Evolutionary conservation across 176 grass and related monocot species (phyloP).

Genomic region (Ampelocalamus luodianensis): DNA sequence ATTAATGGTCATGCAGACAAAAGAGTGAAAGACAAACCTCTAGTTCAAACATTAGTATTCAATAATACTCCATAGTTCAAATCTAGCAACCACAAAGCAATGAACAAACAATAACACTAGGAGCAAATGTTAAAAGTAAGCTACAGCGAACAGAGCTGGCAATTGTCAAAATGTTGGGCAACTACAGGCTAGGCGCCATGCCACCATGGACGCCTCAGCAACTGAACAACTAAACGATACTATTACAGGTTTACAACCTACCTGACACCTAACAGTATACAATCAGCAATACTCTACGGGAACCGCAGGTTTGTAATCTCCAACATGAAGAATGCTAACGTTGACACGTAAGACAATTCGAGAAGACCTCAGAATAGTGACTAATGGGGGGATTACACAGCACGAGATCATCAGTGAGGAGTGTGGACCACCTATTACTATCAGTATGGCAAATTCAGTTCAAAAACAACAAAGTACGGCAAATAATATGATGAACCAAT

Average conservation of each 20-base stretch:
- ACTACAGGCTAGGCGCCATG: neutral
- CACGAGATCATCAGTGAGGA: neutral
- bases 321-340: neutral
- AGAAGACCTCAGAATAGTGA: neutral
- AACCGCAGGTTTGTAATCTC: constrained; percentile 3
- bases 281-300: constrained; percentile 6
- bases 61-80: neutral
- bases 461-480: neutral
- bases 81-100: neutral
- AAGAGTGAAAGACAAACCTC: neutral
- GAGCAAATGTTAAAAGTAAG: neutral
- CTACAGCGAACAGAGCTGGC: neutral
- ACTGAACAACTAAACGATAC: neutral
- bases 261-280: neutral
- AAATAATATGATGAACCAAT: neutral
- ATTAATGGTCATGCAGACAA: neutral
- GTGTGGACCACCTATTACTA: neutral
- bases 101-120: neutral
- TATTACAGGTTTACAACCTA: neutral
- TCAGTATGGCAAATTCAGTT: neutral
- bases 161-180: neutral
- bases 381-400: neutral
- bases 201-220: neutral
- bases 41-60: constrained; percentile 2
- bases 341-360: neutral